Conservation (phyloP, 805 yeast genomes). For the Starmerella khaoyaiensis region DNA sequence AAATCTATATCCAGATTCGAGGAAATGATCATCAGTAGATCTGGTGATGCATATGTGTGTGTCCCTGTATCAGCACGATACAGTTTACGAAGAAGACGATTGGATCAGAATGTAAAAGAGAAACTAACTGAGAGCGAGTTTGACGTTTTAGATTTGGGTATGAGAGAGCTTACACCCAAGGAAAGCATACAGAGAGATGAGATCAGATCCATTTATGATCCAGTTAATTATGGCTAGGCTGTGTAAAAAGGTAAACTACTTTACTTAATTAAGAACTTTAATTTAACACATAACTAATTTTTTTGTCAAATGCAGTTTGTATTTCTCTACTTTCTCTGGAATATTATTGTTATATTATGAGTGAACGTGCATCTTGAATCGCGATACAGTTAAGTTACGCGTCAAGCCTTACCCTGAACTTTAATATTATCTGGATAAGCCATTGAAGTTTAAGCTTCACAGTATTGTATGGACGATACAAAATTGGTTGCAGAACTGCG, state of each 20-base stretch:
- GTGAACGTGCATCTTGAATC: too few relatives aligned
- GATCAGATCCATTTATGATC: constrained; percentile 57
- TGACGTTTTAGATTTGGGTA: constrained; percentile 47
- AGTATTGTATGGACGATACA: constrained; percentile 13
- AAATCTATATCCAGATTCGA: constrained; percentile 33
- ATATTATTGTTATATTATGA: too few relatives aligned
- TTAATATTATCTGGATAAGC: too few relatives aligned
- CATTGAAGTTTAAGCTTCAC: too few relatives aligned
- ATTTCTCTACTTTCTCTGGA: too few relatives aligned
- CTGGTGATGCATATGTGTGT: constrained; percentile 50
- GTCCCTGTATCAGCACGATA: constrained; percentile 66
- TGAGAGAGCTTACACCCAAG: constrained; percentile 60
- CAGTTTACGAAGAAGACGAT: constrained; percentile 75
- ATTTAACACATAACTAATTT: too few relatives aligned
- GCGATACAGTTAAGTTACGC: too few relatives aligned
- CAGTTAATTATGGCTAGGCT: constrained; percentile 44
- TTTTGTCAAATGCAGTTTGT: too few relatives aligned
- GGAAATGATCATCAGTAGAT: constrained; percentile 51
- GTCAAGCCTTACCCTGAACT: too few relatives aligned
- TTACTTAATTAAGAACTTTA: too few relatives aligned
- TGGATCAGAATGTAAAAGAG: constrained; percentile 40
- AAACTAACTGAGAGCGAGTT: constrained; percentile 43
- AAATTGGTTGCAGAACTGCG: constrained; percentile 18
- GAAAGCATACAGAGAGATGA: constrained; percentile 60
- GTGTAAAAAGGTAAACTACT: neutral